Conservation (phyloP, 2,329 filamentous ascomycete species). For the Penicillium polonicum region DNA sequence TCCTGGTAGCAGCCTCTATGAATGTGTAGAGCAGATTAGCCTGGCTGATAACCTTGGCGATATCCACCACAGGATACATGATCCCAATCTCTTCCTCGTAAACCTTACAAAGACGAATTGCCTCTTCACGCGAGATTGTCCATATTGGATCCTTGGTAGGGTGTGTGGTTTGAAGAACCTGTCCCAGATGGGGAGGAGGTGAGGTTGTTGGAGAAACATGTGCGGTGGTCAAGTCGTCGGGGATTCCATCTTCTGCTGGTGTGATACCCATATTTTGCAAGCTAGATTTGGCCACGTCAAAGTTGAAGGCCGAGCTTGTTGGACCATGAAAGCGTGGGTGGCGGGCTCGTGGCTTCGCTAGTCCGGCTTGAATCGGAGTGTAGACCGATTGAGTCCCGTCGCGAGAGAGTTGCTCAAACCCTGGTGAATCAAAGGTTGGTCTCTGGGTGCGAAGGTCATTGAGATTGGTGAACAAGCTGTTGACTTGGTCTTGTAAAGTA, state of each 20-base stretch:
- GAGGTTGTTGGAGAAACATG: constrained; percentile 54
- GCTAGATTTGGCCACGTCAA: constrained; percentile 83
- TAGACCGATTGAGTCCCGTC: constrained; percentile 43
- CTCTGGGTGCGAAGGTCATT: constrained; percentile 60
- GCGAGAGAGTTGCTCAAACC: constrained; percentile 37
- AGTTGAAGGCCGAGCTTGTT: constrained; percentile 79
- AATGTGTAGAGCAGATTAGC: constrained; percentile 69
- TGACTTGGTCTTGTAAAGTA: constrained; percentile 79
- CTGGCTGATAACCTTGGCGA: constrained; percentile 69
- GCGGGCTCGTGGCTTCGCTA: constrained; percentile 52
- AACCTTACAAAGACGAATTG: constrained; percentile 71
- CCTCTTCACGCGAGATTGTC: constrained; percentile 73
- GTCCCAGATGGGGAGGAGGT: constrained; percentile 38
- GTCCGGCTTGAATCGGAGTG: constrained; percentile 39
- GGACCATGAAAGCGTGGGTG: constrained; percentile 75
- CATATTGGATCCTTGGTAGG: constrained; percentile 73
- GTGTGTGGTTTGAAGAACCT: constrained; percentile 41
- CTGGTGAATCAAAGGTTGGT: constrained; percentile 33
- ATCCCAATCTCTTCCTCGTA: constrained; percentile 89
- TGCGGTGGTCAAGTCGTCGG: constrained; percentile 56
- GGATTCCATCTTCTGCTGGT: constrained; percentile 57
- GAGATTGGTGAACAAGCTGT: constrained; percentile 70
- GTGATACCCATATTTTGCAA: constrained; percentile 87
- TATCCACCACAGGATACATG: constrained; percentile 85
- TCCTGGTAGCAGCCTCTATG: constrained; percentile 64